Base-by-base conservation (phyloP, 768 basidiomycete genomes). In the Mycena rebaudengoi region DNA sequence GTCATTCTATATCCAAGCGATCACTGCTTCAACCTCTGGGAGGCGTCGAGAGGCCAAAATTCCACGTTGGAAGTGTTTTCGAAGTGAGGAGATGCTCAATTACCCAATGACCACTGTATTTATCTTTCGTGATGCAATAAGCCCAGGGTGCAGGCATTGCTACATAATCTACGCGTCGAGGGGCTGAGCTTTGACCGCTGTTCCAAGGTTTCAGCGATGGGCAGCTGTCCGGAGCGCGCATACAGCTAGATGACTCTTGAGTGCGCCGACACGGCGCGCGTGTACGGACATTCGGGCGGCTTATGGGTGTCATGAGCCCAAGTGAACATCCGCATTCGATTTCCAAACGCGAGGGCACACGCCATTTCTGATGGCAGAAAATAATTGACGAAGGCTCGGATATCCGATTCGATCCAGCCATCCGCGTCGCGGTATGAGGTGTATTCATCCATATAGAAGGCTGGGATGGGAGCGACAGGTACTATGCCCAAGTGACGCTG, bases 201-300 rank as follows among this genome's bases (percentile, higher is more conserved):
- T 13, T 41, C 49, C 29, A 60, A 8, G 1, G 20, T 26, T n/a
- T 60, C 59, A 2, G 41, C 59, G 12, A 43, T 60, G 6, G 55
- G 43, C 4, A 57, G 44, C 21, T 57, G 44, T 10, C 55, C 55
- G 3, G 55, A 57, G 1, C 55, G 29, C 2, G 43, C 44, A n/a
- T 57, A 57, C 2, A 57, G 30, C 21, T 57, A 44, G 23, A 57
- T 46, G 14, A 57, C 55, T 5, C 30, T 44, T 7, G 55, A 57
- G 25, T 57, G 55, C 13, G 55, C 20, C 1, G 55, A 57, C 18
- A 46, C 5, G 1, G 55, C 55, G 5, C 55, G 41, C 2, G 55
- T 57, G 41, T 57, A 57, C 2, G 55, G 44, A 18, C 46, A 46
- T 4, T 57, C 55, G 8, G 55, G 55, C 2, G 55, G 44, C 16